Evolutionary conservation across 2,329 filamentous ascomycete species (phyloP), one percentile per base, ranked within the genome.

Genomic region (Acrocalymma vagum): DNA sequence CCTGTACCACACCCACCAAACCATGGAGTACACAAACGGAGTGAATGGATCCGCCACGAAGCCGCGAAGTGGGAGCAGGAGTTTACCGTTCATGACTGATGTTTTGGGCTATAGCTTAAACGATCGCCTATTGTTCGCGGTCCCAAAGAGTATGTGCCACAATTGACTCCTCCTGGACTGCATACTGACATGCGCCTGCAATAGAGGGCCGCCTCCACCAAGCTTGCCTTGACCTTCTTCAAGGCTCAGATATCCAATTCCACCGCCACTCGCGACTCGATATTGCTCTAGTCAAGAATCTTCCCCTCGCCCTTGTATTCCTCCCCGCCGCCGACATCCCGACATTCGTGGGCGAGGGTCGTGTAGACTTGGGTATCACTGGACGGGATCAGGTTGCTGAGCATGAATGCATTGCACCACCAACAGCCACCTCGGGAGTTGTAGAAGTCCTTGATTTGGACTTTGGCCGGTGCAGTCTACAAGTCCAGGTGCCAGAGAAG

Each of bases 241-340:
- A 92, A 65, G 94, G 94, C 54, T 90, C 88, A 62, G 94, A 99
- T 71, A 93, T 99, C 61, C 91, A 99, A 72, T 99, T 99, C 78
- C 86, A 89, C 70, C 87, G 94, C 65, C 91, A 96, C 78, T 91
- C 88, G 70, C 87, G 94, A 44, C 88, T 97, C 62, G 94, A 99
- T 71, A 96, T 99, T 65, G 94, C 94, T 11, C 86, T 99, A 17
- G 94, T 97, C 67, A 95, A 96, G 79, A 99, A 99, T 75, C 84
- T 94, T 18, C 90, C 89, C 23, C 90, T 99, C 60, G 94, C 94
- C 11, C 88, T 99, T 46, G 86, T 99, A 66, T 99, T 99, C 78
- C 87, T 99, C 17, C 94, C 94, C 20, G 94, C 93, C 24, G 92
- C 91, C 55, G 94, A 99, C 70, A 99, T 99, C 65, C 94, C 94